These are phyloP conservation scores for Solanum pennellii DNA, from an alignment of 257 asterid species.

Conservation along the genomic window DNA sequence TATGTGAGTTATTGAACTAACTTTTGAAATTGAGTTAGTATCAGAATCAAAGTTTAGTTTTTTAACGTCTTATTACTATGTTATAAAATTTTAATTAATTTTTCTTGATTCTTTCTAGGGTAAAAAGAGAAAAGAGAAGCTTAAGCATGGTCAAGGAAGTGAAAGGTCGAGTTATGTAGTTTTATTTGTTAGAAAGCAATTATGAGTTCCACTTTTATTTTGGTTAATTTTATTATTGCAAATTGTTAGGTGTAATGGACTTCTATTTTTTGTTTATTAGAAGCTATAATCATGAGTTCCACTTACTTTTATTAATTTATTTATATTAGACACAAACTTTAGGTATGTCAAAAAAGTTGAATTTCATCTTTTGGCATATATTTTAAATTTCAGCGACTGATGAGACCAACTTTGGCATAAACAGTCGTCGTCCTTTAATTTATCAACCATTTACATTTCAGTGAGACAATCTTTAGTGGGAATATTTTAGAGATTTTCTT, in stretches of 20 bases:
- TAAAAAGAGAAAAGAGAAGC: not conserved
- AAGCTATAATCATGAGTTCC: not conserved
- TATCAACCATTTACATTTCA: not conserved
- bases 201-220: not conserved
- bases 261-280: not conserved
- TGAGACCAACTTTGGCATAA: not conserved
- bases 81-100: not conserved
- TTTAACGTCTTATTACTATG: not conserved
- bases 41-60: not conserved
- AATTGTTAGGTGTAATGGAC: not conserved
- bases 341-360: not conserved
- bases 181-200: not conserved
- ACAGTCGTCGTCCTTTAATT: not conserved
- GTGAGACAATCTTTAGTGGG: not conserved
- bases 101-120: not conserved
- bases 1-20: not conserved
- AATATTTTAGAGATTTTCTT: not conserved
- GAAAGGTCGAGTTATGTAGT: not conserved
- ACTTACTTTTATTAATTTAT: not conserved
- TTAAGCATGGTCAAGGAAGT: not conserved
- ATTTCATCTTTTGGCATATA: not conserved
- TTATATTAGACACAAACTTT: not conserved
- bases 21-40: not conserved
- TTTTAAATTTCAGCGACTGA: not conserved
- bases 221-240: not conserved